Base-by-base conservation (phyloP, 2,329 filamentous ascomycete species). In the Fusarium neocosmosporiellum region DNA sequence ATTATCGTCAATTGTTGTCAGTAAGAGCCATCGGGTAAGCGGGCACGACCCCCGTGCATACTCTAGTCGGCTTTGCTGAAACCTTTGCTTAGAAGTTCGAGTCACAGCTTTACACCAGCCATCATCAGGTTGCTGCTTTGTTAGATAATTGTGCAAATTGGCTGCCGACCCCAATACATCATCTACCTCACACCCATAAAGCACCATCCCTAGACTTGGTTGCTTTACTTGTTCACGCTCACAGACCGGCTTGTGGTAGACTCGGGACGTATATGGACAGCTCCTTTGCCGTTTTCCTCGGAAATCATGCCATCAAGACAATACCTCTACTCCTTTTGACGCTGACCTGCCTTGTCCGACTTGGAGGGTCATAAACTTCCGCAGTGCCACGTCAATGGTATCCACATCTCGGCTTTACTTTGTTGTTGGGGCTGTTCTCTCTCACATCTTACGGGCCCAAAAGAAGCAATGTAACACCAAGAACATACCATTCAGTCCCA, bases 381-480 rank as follows among this genome's bases (percentile, higher is more conserved):
- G 60, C 13, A 37, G 55, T 54, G 63, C 63, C 63, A 65, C 63
- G 41, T 65, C 39, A 64, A 65, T 20, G 24, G 59, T 63, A 63
- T 58, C 64, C 64, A 66, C 64, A 66, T 48, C 43, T 65, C 64
- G 64, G 64, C 48, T 63, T 43, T 43, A 22, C 39, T 22, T 48
- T 48, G 43, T 8, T 48, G 43, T 27, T 48, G 24, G 43, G 43
- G 9, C 31, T 33, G 31, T 33, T n/a, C n/a, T 31, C 33, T 31
- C 36, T 37, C 36, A 24, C 6, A 36, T 7, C 29, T 33, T 14
- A 9, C 27, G 2, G 10, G 8, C 27, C 16, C 20, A 34, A 55
- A 33, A 8, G 4, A 58, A 65, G 27, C 39, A 50, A 50, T 6
- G n/a, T 18, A 41, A 50, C 61, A 41, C 27, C 50, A 41, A 37